phyloP scores from a whole-genome alignment of 179 eudicot species.

The Beta lomatogona region DNA sequence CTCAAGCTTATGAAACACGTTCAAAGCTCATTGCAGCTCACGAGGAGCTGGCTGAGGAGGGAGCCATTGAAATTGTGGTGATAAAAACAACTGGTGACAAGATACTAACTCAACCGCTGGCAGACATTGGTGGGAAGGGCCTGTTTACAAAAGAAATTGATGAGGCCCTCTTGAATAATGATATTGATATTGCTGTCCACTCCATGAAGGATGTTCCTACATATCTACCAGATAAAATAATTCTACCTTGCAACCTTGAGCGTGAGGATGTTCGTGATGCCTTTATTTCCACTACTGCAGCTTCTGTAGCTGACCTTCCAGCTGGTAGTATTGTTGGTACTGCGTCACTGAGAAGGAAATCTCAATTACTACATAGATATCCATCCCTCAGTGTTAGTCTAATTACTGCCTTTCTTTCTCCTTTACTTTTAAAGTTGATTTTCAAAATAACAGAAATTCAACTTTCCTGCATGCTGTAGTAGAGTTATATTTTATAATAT shows the following conservation, averaged over 20 bases:
- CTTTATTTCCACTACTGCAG: conserved; percentile 69
- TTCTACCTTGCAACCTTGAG: conserved; percentile 86
- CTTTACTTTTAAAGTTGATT: background rate
- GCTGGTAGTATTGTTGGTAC: conserved; percentile 89
- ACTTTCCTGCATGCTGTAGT: background rate
- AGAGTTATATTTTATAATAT: no score
- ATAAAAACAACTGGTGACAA: conserved; percentile 94
- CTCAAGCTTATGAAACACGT: conserved; percentile 94
- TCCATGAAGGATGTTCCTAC: conserved; percentile 99
- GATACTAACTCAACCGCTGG: conserved; percentile 79
- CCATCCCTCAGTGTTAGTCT: conserved; percentile 75
- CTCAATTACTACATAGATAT: conserved; percentile 85
- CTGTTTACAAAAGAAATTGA: conserved; percentile 96
- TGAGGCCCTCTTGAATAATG: conserved; percentile 80
- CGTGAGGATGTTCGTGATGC: conserved; percentile 99
- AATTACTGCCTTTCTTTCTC: background rate
- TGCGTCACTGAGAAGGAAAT: conserved; percentile 90
- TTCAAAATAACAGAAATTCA: background rate
- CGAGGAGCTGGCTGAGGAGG: conserved; percentile 84
- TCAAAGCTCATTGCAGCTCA: conserved; percentile 68
- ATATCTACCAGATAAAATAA: conserved; percentile 79
- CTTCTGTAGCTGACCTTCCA: conserved; percentile 87
- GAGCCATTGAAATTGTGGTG: conserved; percentile 81
- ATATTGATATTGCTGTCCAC: conserved; percentile 96
- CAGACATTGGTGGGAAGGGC: conserved; percentile 98